Percentiles rank a stretch among this genome's conserved stretches.
Evolutionary conservation across 331 rosid species (phyloP).

Genomic region (Rosa hybrid): DNA sequence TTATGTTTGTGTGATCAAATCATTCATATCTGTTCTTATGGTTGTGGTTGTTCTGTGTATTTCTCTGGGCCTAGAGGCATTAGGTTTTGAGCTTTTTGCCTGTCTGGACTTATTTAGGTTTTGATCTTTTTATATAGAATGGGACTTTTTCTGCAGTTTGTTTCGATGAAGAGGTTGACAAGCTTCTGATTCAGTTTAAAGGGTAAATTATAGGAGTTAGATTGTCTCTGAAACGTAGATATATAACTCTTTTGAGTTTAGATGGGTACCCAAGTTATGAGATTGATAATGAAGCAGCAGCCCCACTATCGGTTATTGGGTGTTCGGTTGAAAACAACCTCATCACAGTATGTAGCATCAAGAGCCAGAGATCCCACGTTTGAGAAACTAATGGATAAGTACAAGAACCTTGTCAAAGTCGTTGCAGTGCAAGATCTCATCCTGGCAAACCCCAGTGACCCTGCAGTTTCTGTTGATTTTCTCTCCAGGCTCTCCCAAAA

Average conservation of each 20-base stretch:
- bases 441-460: conserved; percentile 69
- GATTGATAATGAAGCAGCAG: conserved; percentile 37
- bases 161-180: conserved; percentile 12
- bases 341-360: conserved; percentile 65
- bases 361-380: conserved; percentile 88
- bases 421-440: conserved; percentile 78
- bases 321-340: conserved; percentile 61
- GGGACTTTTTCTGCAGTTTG: neutral
- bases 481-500: conserved; percentile 78
- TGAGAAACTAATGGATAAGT: conserved; percentile 87
- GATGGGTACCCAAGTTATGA: conserved; percentile 43
- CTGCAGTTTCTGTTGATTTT: conserved; percentile 63
- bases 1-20: neutral
- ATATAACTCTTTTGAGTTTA: conserved; percentile 9
- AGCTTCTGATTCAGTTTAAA: conserved; percentile 11
- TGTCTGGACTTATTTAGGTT: conserved; percentile 19
- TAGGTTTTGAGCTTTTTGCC: conserved; percentile 3
- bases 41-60: neutral
- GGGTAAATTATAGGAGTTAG: neutral
- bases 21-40: neutral
- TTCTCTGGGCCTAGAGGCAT: neutral
- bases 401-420: conserved; percentile 77
- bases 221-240: conserved; percentile 7
- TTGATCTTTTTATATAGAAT: conserved; percentile 20
- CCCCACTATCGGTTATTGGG: conserved; percentile 15